A percentile compares a stretch with the other conserved stretches of the same genome.
These are phyloP conservation scores for Malassezia arunalokei DNA, from an alignment of 1,284 basidiomycete species.

Conservation along the genomic window DNA sequence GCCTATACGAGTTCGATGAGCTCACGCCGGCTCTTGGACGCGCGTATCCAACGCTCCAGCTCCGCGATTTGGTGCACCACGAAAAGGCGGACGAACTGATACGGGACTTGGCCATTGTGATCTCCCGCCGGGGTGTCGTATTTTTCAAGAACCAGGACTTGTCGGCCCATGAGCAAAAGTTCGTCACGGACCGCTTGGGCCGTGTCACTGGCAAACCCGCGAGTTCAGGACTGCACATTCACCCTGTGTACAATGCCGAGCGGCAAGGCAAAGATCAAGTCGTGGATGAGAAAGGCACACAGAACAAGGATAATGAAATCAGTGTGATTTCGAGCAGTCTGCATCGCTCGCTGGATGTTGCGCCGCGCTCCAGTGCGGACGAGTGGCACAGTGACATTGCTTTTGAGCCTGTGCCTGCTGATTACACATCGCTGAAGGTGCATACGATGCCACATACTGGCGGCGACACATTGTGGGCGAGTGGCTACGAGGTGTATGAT, in stretches of 20 bases:
- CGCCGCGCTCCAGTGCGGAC: conserved; percentile 1
- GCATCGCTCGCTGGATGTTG: conserved; percentile 3
- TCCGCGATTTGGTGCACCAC: conserved; percentile 47
- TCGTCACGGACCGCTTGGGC: conserved; percentile 52
- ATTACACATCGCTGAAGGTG: conserved; percentile 50
- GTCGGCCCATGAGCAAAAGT: conserved; percentile 50
- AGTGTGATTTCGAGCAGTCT: conserved; percentile 24
- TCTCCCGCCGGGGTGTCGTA: conserved; percentile 59
- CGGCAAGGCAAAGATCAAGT: conserved; percentile 25
- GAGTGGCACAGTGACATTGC: conserved; percentile 53
- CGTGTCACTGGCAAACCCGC: conserved; percentile 54
- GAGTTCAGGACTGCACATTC: conserved; percentile 54
- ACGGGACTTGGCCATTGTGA: conserved; percentile 52
- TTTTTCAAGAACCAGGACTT: conserved; percentile 58
- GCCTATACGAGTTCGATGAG: conserved; percentile 17
- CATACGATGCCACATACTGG: conserved; percentile 19
- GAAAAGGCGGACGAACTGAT: conserved; percentile 49
- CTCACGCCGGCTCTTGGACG: conserved; percentile 48
- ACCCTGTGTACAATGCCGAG: conserved; percentile 55
- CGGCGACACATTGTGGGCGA: conserved; percentile 48
- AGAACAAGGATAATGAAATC: conserved; percentile 27
- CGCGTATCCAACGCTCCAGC: conserved; percentile 48
- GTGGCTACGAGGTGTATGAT: conserved; percentile 57
- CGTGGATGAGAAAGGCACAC: conserved; percentile 17
- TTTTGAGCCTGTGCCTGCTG: conserved; percentile 58